phyloP scores from a whole-genome alignment of 2,329 filamentous ascomycete genomes.

The Neofusicoccum ribis region DNA sequence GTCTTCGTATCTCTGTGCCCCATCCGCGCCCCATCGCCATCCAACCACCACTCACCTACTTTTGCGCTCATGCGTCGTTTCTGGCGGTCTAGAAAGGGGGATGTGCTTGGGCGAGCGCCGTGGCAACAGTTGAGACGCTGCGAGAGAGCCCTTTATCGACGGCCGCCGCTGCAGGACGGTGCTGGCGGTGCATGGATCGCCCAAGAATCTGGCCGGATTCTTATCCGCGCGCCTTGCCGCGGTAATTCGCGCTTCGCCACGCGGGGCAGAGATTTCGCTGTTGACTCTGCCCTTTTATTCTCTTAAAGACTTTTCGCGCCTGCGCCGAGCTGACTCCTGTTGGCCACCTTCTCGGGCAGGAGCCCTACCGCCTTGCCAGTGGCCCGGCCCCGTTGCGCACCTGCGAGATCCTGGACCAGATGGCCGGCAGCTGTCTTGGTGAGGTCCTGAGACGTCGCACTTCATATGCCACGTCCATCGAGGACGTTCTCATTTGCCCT shows the following conservation, averaged over 20 bases:
- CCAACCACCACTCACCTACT: background rate
- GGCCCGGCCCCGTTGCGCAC: too few species aligned
- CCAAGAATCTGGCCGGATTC: background rate
- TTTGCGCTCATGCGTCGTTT: background rate
- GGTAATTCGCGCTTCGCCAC: background rate
- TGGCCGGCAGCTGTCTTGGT: too few species aligned
- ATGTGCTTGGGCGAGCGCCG: background rate
- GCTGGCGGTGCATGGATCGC: background rate
- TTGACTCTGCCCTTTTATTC: background rate
- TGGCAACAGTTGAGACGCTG: background rate
- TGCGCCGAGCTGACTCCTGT: too few species aligned
- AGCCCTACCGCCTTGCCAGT: too few species aligned
- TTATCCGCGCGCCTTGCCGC: background rate
- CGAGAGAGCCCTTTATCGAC: background rate
- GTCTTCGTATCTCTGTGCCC: background rate
- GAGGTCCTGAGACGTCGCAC: too few species aligned
- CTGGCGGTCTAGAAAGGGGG: slow-evolving; percentile 14
- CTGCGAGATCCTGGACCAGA: too few species aligned
- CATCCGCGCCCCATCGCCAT: background rate
- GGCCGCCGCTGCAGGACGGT: background rate
- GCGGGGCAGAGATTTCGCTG: background rate
- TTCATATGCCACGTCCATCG: too few species aligned
- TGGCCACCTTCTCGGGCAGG: too few species aligned
- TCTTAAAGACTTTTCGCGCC: background rate
- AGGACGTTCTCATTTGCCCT: too few species aligned